A percentile compares a stretch with the other conserved stretches of the same genome.
Evolutionary conservation across 148 eudicot species (phyloP).

Genomic region (Pouteria glomerata): DNA sequence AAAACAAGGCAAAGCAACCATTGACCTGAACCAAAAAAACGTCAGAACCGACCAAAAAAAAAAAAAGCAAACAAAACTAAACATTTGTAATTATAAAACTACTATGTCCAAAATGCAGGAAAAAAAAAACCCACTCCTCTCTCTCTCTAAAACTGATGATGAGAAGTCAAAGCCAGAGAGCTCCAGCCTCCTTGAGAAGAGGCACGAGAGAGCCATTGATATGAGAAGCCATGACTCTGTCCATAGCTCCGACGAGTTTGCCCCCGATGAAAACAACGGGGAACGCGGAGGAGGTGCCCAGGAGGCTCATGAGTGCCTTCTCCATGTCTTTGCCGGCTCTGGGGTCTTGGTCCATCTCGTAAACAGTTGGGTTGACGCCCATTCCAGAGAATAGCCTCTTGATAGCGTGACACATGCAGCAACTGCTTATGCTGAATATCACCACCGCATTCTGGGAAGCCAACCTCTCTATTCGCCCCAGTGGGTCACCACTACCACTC

Average conservation of each 20-base stretch:
- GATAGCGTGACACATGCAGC: constrained; percentile 76
- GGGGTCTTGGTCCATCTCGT: constrained; percentile 52
- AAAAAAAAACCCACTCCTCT: constrained; percentile 7
- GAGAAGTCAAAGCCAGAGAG: constrained; percentile 19
- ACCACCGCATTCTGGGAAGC: constrained; percentile 60
- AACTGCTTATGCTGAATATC: constrained; percentile 59
- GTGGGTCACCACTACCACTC: constrained; percentile 6
- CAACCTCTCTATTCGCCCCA: constrained; percentile 48
- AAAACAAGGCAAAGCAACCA: constrained; percentile 3
- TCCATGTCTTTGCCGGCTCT: constrained; percentile 25
- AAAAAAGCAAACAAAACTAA: not conserved
- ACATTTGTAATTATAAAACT: not conserved
- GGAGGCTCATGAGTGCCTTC: constrained; percentile 24
- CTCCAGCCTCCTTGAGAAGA: constrained; percentile 62
- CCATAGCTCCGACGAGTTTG: constrained; percentile 60
- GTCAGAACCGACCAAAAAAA: not conserved
- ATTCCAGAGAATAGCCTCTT: constrained; percentile 53
- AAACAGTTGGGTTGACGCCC: constrained; percentile 67
- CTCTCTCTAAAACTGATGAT: not conserved
- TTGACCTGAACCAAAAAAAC: not conserved
- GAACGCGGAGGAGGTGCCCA: constrained; percentile 18
- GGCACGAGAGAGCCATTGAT: constrained; percentile 68
- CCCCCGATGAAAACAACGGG: constrained; percentile 68
- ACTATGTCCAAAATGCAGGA: not conserved
- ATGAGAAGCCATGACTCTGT: constrained; percentile 66